Percentiles rank a stretch among this genome's conserved stretches.
Conservation (phyloP, 768 basidiomycete genomes). For the Collybia sordida region DNA sequence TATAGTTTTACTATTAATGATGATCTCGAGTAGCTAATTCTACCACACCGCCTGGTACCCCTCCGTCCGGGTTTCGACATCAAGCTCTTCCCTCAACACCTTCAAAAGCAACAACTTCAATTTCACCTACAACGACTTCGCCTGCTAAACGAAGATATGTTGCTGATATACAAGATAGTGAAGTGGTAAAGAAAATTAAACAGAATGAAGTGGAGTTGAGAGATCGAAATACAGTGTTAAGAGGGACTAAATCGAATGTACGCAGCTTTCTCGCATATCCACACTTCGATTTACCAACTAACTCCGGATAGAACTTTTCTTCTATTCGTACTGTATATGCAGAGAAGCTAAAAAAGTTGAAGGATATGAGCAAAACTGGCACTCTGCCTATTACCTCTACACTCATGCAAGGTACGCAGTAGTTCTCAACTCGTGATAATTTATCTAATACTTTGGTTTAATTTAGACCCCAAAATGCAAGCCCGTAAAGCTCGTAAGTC, state of each 20-base stretch:
- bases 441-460: too few relatives aligned
- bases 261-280: slow-evolving; percentile 20
- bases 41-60: slow-evolving; percentile 49
- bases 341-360: slow-evolving; percentile 78
- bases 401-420: slow-evolving; percentile 40
- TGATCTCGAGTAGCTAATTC: slow-evolving; percentile 37
- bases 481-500: slow-evolving; percentile 70
- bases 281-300: neutral
- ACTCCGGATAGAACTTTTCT: slow-evolving; percentile 67
- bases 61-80: slow-evolving; percentile 25
- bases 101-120: slow-evolving; percentile 23
- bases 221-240: slow-evolving; percentile 80
- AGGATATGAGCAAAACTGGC: slow-evolving; percentile 61
- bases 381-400: slow-evolving; percentile 32
- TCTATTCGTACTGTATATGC: slow-evolving; percentile 62
- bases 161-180: slow-evolving; percentile 73
- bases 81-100: slow-evolving; percentile 25
- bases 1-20: neutral
- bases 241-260: slow-evolving; percentile 84
- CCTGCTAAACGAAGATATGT: slow-evolving; percentile 77
- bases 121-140: slow-evolving; percentile 35
- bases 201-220: slow-evolving; percentile 75
- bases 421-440: too few relatives aligned
- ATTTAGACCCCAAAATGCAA: slow-evolving; percentile 60
- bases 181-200: slow-evolving; percentile 84